Base-by-base conservation (phyloP, 495 filamentous ascomycete species). In the Lentithecium fluviatile region DNA sequence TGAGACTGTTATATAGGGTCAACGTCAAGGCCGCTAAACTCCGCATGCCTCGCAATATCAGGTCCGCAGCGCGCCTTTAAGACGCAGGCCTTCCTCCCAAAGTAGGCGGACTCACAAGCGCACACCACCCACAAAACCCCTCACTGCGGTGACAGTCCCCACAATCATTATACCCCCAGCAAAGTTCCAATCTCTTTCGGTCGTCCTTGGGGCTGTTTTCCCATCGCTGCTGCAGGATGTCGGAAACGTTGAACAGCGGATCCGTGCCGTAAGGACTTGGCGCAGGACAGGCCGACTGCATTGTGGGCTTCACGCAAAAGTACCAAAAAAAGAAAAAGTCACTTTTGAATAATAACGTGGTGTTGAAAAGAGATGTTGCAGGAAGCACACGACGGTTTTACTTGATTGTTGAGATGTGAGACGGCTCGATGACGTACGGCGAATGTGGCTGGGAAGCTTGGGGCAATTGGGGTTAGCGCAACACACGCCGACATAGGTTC, bases 51-150 rank as follows among this genome's bases (percentile, higher is more conserved):
- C 15, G 3, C 40, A 43, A 13, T 3, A 20, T n/a, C 13, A n/a
- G 4, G 13, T 15, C 15, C 13, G 19, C 40, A 43, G 19, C 19
- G 13, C 19, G 15, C 15, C 40, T 8, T 38, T 15, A 8, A 46
- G 15, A 7, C 8, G 47, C 10, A 23, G 25, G 25, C 8, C 8
- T 51, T 5, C 11, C 29, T 11, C 38, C 45, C 42, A 6, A 48
- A 48, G 26, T 34, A 48, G 17, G 29, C 5, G 6, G 43, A 75
- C 79, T 55, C 75, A 83, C 80, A 63, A 77, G 72, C n/a, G 79
- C 70, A 67, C 80, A 83, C 80, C 80, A 83, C 43, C 80, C 80
- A 71, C 80, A 83, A 24, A 69, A 63, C 19, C 51, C 56, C 17
- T 58, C 24, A 54, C 60, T 64, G 20, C 60, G 42, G 47, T 64